A percentile compares a stretch with the other conserved stretches of the same genome.
These are phyloP conservation scores for Cyclocybe aegerita DNA, from an alignment of 768 basidiomycete species.

Conservation along the genomic window DNA sequence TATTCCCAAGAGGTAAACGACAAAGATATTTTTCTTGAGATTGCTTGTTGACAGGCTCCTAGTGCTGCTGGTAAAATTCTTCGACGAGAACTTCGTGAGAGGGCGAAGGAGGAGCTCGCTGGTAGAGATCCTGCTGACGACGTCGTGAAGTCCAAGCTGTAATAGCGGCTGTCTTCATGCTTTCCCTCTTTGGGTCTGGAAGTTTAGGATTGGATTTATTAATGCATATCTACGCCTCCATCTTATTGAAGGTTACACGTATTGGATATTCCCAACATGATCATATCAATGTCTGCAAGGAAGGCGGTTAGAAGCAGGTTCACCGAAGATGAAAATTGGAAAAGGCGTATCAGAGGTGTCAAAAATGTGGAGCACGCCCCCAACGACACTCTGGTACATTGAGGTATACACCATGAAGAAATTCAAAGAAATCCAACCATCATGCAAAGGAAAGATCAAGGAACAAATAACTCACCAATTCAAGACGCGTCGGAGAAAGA, in stretches of 20 bases:
- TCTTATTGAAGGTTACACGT: background rate
- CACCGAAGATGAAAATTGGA: background rate
- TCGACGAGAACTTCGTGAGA: slow-evolving; percentile 70
- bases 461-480: slow-evolving; percentile 13
- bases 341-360: slow-evolving; percentile 50
- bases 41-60: slow-evolving; percentile 1
- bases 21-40: background rate
- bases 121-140: slow-evolving; percentile 36
- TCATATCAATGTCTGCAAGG: background rate
- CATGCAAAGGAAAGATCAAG: slow-evolving; percentile 34
- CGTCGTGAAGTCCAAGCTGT: slow-evolving; percentile 34
- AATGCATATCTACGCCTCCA: background rate
- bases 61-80: slow-evolving; percentile 90
- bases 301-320: background rate
- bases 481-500: background rate
- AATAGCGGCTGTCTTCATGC: background rate
- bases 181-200: too few relatives aligned
- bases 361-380: slow-evolving; percentile 69
- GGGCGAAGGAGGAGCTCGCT: slow-evolving; percentile 57
- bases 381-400: slow-evolving; percentile 19
- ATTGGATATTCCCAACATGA: background rate
- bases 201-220: slow-evolving; percentile 1
- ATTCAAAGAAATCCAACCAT: slow-evolving; percentile 72
- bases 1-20: slow-evolving; percentile 66
- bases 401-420: slow-evolving; percentile 91